A percentile compares a stretch with the other conserved stretches of the same genome.
These are phyloP conservation scores for Rhododendron henanense DNA, from an alignment of 148 eudicot species.

Conservation along the genomic window DNA sequence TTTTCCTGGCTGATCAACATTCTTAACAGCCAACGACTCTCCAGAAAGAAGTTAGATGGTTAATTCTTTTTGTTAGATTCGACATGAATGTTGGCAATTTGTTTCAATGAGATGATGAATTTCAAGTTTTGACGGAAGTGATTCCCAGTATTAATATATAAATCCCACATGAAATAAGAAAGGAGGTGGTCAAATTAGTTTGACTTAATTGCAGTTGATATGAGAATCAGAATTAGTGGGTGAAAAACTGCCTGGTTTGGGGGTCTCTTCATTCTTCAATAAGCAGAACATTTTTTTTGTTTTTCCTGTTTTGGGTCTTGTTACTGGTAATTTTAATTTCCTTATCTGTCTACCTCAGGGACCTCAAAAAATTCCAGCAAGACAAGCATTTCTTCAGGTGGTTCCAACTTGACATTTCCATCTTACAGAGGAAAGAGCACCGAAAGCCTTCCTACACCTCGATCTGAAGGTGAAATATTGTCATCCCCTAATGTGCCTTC, in stretches of 20 bases:
- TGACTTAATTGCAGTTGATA: background rate
- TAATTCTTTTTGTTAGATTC: too few species aligned
- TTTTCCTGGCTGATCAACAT: too few species aligned
- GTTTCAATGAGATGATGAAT: background rate
- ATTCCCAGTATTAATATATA: background rate
- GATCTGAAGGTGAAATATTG: constrained; percentile 34
- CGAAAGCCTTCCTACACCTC: constrained; percentile 51
- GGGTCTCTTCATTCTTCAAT: constrained; percentile 1
- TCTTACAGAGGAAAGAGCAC: constrained; percentile 40
- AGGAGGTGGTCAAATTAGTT: background rate
- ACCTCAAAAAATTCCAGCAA: constrained; percentile 44
- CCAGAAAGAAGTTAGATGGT: too few species aligned
- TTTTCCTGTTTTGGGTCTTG: background rate
- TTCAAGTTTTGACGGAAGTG: background rate
- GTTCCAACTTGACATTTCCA: constrained; percentile 33
- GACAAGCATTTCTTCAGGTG: constrained; percentile 38
- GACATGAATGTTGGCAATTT: background rate
- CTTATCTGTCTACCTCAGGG: constrained; percentile 29
- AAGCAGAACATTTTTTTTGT: background rate
- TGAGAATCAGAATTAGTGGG: background rate
- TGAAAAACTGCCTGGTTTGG: background rate
- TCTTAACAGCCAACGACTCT: too few species aligned
- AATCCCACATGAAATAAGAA: background rate
- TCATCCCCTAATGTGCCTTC: constrained; percentile 22
- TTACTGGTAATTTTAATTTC: background rate